These are phyloP conservation scores for Saccharomycopsis malanga DNA, from an alignment of 805 yeast species.

Conservation along the genomic window DNA sequence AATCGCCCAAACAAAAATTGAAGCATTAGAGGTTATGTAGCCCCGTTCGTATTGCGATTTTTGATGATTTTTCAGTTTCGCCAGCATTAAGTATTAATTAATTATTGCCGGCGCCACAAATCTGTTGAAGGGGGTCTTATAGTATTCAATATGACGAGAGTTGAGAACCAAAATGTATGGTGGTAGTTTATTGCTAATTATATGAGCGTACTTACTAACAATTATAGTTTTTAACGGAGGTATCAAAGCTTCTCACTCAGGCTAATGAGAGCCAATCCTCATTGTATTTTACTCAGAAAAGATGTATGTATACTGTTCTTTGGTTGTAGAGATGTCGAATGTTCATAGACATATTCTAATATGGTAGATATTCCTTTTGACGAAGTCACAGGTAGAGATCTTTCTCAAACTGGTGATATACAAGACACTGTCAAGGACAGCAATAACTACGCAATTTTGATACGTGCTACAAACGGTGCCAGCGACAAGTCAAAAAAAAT, in stretches of 20 bases:
- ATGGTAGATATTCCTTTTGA: conserved; percentile 24
- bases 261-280: conserved; percentile 42
- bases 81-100: too few relatives aligned
- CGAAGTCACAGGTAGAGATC: conserved; percentile 25
- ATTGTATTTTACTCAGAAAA: conserved; percentile 53
- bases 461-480: conserved; percentile 61
- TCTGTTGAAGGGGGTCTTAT: too few relatives aligned
- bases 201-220: too few relatives aligned
- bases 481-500: conserved; percentile 41
- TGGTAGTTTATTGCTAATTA: too few relatives aligned
- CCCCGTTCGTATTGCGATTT: too few relatives aligned
- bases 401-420: neutral
- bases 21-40: too few relatives aligned
- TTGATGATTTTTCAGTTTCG: too few relatives aligned
- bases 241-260: conserved; percentile 4
- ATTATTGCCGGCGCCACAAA: too few relatives aligned
- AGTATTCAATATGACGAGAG: too few relatives aligned
- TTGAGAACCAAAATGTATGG: too few relatives aligned
- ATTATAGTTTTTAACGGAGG: conserved; percentile 14
- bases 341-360: neutral
- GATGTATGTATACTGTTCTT: conserved; percentile 31
- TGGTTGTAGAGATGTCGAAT: too few relatives aligned
- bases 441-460: conserved; percentile 49
- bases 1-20: too few relatives aligned
- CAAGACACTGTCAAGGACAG: conserved; percentile 1